Evolutionary conservation across 441 rosid genomes (phyloP), one percentile per base, ranked within the genome.

Genomic region (Eutrema salsugineum): DNA sequence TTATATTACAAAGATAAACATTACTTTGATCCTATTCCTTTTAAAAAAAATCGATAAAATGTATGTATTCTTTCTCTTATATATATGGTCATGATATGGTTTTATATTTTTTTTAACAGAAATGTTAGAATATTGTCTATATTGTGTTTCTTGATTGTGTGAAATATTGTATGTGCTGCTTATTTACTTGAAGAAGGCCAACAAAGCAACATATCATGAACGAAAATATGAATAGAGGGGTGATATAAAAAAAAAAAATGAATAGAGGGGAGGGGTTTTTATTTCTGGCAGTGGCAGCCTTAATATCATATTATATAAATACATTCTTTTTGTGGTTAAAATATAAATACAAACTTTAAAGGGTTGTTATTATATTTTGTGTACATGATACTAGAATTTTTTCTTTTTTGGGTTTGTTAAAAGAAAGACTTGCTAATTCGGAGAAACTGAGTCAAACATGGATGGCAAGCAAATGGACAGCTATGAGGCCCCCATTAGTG

Each of bases 401-500:
- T n/a, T n/a, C n/a, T n/a, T n/a, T n/a, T 22, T 22, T 24, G 27
- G 27, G 9, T 5, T 42, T 50, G 36, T 19, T 48, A 4, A 36
- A 36, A 27, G 14, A 24, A 56, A 57, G 51, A 47, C 36, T 32
- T 24, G 9, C 4, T 17, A 53, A 32, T 6, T 4, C 10, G 35
- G 28, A 7, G 46, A 36, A 30, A 50, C 56, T 48, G 10, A 40
- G 78, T 74, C 73, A 68, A 44, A 15, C 30, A 61, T 68, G 74
- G 73, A 11, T 68, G 69, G 59, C 73, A 75, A 66, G 40, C 35
- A 49, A 48, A 8, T 66, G 30, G 17, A 24, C 57, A 60, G 49
- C 33, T 50, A 66, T 10, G 16, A 6, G 16, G 4, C 39, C 33
- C 33, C 61, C 51, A 47, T 42, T 32, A 32, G 11, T 22, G 38